Evolutionary conservation across 352 stramenopile species (phyloP).

Genomic region (Pseudoperonospora humuli): DNA sequence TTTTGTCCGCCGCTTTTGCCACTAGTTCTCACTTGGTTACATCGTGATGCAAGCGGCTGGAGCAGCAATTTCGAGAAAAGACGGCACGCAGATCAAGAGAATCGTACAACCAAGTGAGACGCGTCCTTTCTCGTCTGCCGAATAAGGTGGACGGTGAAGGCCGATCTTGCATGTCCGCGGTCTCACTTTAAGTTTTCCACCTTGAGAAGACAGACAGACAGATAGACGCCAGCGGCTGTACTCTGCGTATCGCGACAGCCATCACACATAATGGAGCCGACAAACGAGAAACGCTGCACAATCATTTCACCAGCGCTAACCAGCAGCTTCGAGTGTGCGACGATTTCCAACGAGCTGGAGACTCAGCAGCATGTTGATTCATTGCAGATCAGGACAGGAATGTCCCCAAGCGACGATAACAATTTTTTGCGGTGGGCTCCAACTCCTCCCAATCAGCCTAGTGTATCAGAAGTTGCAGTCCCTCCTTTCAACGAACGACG

Average conservation of each 20-base stretch:
- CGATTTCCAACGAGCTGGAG: conserved; percentile 3
- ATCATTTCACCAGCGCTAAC: not conserved
- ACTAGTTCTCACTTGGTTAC: conserved; percentile 16
- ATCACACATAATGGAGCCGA: conserved; percentile 8
- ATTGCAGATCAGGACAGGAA: conserved; percentile 15
- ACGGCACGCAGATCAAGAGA: conserved; percentile 4
- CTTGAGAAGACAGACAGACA: conserved; percentile 14
- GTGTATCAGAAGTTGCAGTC: conserved; percentile 9
- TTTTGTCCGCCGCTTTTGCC: conserved; percentile 3
- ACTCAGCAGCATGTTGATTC: conserved; percentile 6
- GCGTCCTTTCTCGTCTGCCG: conserved; percentile 21
- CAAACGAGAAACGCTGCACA: not conserved
- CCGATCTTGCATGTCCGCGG: not conserved
- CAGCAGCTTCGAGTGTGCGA: conserved; percentile 4
- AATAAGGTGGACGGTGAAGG: conserved; percentile 19
- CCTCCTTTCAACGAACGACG: conserved; percentile 12
- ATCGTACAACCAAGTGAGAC: conserved; percentile 1
- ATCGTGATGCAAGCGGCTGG: conserved; percentile 12
- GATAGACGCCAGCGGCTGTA: not conserved
- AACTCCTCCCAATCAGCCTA: conserved; percentile 8
- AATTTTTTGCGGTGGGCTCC: conserved; percentile 12
- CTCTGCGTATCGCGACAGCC: not conserved
- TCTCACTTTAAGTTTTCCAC: conserved; percentile 25
- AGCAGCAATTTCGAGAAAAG: conserved; percentile 22
- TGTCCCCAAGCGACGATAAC: conserved; percentile 19